A percentile compares a stretch with the other conserved stretches of the same genome.
Evolutionary conservation across 176 grass and related monocot genomes (phyloP).

Genomic region (Paspalum vaginatum): DNA sequence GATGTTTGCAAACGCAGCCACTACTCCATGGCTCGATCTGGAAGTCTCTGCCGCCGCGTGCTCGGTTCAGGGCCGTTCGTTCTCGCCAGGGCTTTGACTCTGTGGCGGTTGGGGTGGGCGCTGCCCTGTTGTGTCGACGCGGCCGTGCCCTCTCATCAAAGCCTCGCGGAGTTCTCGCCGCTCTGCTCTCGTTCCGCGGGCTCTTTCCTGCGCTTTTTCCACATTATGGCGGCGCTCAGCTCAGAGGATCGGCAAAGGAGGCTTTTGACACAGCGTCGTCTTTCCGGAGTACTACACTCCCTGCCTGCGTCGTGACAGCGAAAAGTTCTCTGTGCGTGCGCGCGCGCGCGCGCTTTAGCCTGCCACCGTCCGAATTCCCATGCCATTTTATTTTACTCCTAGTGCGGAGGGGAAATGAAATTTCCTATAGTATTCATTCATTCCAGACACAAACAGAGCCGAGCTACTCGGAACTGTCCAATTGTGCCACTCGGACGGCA

Average conservation of each 20-base stretch:
- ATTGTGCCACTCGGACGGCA: too few relatives aligned
- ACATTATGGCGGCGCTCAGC: not conserved
- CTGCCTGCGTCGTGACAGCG: not conserved
- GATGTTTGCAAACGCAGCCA: too few relatives aligned
- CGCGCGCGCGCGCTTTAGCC: not conserved
- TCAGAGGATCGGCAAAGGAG: not conserved
- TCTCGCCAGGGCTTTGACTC: not conserved
- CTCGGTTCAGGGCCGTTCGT: not conserved
- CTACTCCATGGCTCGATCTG: not conserved
- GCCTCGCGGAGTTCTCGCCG: constrained; percentile 18
- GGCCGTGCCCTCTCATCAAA: not conserved
- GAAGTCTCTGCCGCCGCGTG: not conserved
- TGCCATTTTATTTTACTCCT: not conserved
- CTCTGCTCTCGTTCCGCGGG: not conserved
- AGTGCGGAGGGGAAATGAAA: too few relatives aligned
- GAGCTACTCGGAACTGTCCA: too few relatives aligned
- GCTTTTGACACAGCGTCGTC: not conserved
- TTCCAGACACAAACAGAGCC: too few relatives aligned
- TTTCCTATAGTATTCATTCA: not conserved
- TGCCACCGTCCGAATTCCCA: not conserved
- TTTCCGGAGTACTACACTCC: not conserved
- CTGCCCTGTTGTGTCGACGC: not conserved
- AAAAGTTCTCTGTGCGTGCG: not conserved
- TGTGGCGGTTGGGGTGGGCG: not conserved
- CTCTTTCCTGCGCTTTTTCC: constrained; percentile 15